phyloP scores from a whole-genome alignment of 352 stramenopile genomes.

The Globisporangium emineosum region DNA sequence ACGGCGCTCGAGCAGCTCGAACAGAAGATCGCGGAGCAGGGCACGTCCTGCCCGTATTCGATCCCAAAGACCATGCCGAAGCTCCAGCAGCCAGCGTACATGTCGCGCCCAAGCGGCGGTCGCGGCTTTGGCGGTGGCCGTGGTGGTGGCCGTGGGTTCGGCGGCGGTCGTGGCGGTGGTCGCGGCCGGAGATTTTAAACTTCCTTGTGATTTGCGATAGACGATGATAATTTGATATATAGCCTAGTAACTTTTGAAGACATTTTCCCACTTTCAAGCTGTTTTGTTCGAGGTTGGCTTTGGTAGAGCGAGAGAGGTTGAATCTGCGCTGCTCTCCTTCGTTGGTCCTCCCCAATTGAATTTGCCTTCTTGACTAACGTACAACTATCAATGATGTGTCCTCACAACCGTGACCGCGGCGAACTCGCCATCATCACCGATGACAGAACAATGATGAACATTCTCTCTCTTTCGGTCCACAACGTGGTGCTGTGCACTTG shows the following conservation, averaged over 20 bases:
- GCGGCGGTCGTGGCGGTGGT: slow-evolving; percentile 36
- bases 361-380: too few relatives aligned
- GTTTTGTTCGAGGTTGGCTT: too few relatives aligned
- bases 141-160: slow-evolving; percentile 33
- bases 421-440: too few relatives aligned
- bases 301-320: too few relatives aligned
- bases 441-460: too few relatives aligned
- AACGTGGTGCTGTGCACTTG: too few relatives aligned
- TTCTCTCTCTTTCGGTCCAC: too few relatives aligned
- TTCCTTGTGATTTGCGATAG: not conserved
- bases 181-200: slow-evolving; percentile 32
- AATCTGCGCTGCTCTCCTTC: too few relatives aligned
- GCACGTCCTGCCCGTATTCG: slow-evolving; percentile 65
- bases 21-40: slow-evolving; percentile 69
- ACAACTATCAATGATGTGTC: too few relatives aligned
- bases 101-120: slow-evolving; percentile 38
- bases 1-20: slow-evolving; percentile 61
- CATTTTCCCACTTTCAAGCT: too few relatives aligned
- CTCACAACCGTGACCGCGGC: too few relatives aligned
- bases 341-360: too few relatives aligned
- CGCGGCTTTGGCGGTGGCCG: slow-evolving; percentile 35
- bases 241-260: not conserved
- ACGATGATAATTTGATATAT: not conserved
- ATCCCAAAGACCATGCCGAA: slow-evolving; percentile 75
- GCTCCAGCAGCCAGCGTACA: slow-evolving; percentile 66